These are phyloP conservation scores for Penicillium argentinense DNA, from an alignment of 495 filamentous ascomycete species.

Conservation along the genomic window DNA sequence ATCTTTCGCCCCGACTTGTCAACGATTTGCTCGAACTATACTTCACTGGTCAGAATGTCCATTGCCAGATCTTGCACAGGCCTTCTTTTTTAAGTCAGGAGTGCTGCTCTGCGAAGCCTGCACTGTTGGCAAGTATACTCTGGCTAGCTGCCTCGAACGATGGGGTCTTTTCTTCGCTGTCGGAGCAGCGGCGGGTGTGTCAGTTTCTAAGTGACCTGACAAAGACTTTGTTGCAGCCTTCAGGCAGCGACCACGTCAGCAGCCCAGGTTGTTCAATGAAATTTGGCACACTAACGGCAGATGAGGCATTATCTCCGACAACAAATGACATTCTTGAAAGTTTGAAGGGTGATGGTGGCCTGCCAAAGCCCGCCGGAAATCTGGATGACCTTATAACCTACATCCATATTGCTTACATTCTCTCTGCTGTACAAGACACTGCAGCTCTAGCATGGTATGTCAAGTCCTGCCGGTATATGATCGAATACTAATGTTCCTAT, in stretches of 20 bases:
- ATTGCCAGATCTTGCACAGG: constrained; percentile 88
- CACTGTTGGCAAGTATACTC: constrained; percentile 88
- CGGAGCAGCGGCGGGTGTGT: constrained; percentile 81
- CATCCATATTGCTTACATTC: constrained; percentile 64
- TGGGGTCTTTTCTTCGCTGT: constrained; percentile 82
- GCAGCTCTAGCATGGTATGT: constrained; percentile 80
- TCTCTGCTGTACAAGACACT: constrained; percentile 90
- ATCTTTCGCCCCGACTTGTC: constrained; percentile 72
- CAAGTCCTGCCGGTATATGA: neutral
- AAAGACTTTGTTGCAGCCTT: constrained; percentile 79
- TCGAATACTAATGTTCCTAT: too few relatives aligned
- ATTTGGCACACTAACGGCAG: constrained; percentile 25
- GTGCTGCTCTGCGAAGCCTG: constrained; percentile 77
- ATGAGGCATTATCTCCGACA: too few relatives aligned
- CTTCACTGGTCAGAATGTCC: constrained; percentile 88
- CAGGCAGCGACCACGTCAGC: constrained; percentile 65
- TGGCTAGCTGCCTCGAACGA: constrained; percentile 93
- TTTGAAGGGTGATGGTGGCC: constrained; percentile 71
- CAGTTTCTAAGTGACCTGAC: constrained; percentile 88
- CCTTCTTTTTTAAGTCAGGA: constrained; percentile 79
- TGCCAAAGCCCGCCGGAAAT: constrained; percentile 72
- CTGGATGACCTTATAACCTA: constrained; percentile 64
- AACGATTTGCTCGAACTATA: constrained; percentile 87
- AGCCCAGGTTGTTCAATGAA: constrained; percentile 27
- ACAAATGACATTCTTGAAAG: too few relatives aligned